A percentile compares a stretch with the other conserved stretches of the same genome.
Conservation (phyloP, 1,139 yeast genomes). For the Magnusiomyces clavatus region DNA sequence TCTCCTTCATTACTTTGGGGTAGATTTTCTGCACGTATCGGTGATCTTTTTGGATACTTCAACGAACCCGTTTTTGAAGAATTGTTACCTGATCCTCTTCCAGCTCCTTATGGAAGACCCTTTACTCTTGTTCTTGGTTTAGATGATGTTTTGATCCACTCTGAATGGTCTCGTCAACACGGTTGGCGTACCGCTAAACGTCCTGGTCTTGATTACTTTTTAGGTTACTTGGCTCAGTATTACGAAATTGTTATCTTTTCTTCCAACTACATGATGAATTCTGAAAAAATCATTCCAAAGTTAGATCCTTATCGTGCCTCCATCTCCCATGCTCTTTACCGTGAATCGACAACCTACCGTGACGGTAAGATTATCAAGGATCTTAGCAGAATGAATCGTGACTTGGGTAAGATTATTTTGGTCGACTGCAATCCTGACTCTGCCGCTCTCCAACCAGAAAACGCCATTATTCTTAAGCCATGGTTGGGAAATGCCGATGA, state of each 20-base stretch:
- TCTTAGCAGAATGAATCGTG: slow-evolving; percentile 83
- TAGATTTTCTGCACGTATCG: slow-evolving; percentile 63
- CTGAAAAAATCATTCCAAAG: slow-evolving; percentile 78
- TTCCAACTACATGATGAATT: slow-evolving; percentile 75
- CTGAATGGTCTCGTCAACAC: slow-evolving; percentile 83
- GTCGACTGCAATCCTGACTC: slow-evolving; percentile 73
- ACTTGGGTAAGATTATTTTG: slow-evolving; percentile 68
- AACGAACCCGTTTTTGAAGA: slow-evolving; percentile 92
- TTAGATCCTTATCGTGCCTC: slow-evolving; percentile 91
- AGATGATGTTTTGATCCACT: slow-evolving; percentile 85
- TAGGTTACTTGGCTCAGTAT: slow-evolving; percentile 89
- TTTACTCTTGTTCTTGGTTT: slow-evolving; percentile 80
- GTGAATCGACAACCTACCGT: slow-evolving; percentile 86
- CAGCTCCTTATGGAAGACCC: slow-evolving; percentile 90
- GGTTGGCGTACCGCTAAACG: slow-evolving; percentile 99
- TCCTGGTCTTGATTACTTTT: slow-evolving; percentile 95
- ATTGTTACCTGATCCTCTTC: slow-evolving; percentile 84
- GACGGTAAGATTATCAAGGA: slow-evolving; percentile 76
- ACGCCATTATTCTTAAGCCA: slow-evolving; percentile 71
- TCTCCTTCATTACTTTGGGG: slow-evolving; percentile 42
- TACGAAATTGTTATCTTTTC: slow-evolving; percentile 91
- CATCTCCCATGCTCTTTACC: slow-evolving; percentile 76
- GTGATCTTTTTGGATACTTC: slow-evolving; percentile 73
- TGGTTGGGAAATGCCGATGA: slow-evolving; percentile 90
- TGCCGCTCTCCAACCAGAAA: slow-evolving; percentile 81